Evolutionary conservation across 2,329 filamentous ascomycete genomes (phyloP).

Genomic region (Penicillium sp.): DNA sequence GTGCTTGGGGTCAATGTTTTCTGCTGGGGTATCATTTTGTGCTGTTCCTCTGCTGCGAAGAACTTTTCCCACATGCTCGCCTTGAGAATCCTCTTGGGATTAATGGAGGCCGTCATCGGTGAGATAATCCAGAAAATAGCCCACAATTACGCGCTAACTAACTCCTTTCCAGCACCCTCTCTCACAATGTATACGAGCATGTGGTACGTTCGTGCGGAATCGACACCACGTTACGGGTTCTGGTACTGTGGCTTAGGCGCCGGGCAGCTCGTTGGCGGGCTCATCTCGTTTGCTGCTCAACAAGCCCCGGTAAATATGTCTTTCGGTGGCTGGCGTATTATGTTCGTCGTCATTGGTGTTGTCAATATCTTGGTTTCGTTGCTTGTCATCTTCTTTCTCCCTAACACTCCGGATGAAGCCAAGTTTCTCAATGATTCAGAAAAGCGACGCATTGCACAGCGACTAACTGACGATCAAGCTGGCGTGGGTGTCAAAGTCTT

Average conservation of each 20-base stretch:
- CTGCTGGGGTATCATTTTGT: constrained; percentile 52
- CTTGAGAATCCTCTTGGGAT: constrained; percentile 57
- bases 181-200: constrained; percentile 28
- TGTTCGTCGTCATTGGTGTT: constrained; percentile 28
- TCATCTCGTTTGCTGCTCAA: constrained; percentile 30
- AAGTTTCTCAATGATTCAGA: constrained; percentile 22
- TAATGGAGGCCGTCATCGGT: constrained; percentile 44
- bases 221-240: constrained; percentile 26
- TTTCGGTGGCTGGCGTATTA: constrained; percentile 27
- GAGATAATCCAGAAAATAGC: not conserved
- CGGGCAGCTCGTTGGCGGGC: constrained; percentile 28
- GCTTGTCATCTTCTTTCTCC: constrained; percentile 22
- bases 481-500: constrained; percentile 21
- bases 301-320: constrained; percentile 18
- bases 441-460: constrained; percentile 14
- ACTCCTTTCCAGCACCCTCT: constrained; percentile 9
- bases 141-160: too few relatives aligned
- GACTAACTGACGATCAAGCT: constrained; percentile 18
- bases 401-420: constrained; percentile 17
- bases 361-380: constrained; percentile 21
- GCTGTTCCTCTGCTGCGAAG: constrained; percentile 46
- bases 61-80: constrained; percentile 53
- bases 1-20: constrained; percentile 59
- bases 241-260: constrained; percentile 30
- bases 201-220: constrained; percentile 27